These are phyloP conservation scores for Darksidea phi DNA, from an alignment of 495 filamentous ascomycete genomes.

Conservation along the genomic window DNA sequence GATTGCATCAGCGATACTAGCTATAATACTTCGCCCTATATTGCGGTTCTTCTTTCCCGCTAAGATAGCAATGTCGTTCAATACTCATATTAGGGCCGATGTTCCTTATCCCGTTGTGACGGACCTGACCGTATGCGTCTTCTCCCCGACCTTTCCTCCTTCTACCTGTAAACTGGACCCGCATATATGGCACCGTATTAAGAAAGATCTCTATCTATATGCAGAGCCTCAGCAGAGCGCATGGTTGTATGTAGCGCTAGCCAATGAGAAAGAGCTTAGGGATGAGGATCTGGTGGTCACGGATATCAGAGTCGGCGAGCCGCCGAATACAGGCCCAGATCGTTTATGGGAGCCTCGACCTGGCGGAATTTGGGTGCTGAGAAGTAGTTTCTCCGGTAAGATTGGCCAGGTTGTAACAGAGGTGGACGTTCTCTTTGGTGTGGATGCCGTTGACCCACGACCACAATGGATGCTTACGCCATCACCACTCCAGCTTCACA, in stretches of 20 bases:
- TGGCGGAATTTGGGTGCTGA: constrained; percentile 44
- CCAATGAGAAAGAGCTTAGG: constrained; percentile 39
- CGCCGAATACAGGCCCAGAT: constrained; percentile 30
- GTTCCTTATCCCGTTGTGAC: constrained; percentile 1
- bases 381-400: constrained; percentile 39
- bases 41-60: not conserved
- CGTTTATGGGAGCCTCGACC: constrained; percentile 42
- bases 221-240: constrained; percentile 39
- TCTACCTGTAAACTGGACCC: constrained; percentile 17
- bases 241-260: constrained; percentile 38
- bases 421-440: constrained; percentile 43
- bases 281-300: constrained; percentile 38
- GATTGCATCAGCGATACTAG: not conserved
- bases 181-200: constrained; percentile 32
- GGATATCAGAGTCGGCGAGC: constrained; percentile 41
- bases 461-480: constrained; percentile 43
- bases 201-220: constrained; percentile 43
- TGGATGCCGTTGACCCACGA: constrained; percentile 42
- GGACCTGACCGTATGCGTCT: constrained; percentile 14
- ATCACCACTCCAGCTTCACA: constrained; percentile 42
- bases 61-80: not conserved
- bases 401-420: constrained; percentile 40
- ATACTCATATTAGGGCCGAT: not conserved
- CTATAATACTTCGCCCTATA: not conserved
- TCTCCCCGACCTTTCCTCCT: constrained; percentile 9